These are phyloP conservation scores for Aspergillus unguis DNA, from an alignment of 2,329 filamentous ascomycete species.

Conservation along the genomic window DNA sequence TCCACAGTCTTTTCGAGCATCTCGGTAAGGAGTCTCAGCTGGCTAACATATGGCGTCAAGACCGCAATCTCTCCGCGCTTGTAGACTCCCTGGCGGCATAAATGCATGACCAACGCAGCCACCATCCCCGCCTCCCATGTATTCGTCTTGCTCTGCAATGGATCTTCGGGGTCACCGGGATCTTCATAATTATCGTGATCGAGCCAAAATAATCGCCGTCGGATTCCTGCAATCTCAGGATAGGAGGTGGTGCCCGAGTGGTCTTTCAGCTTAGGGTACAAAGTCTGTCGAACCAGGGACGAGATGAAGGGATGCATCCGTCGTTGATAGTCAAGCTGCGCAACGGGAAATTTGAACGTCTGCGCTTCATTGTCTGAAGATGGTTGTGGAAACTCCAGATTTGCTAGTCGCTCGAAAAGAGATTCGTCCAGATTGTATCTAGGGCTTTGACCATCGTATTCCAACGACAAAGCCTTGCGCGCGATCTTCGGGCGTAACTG, in stretches of 20 bases:
- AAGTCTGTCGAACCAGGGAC: neutral
- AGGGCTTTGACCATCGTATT: neutral
- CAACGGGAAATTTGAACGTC: slow-evolving; percentile 1
- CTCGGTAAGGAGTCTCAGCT: slow-evolving; percentile 15
- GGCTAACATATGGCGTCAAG: slow-evolving; percentile 19
- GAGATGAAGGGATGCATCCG: slow-evolving; percentile 11
- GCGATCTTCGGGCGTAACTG: slow-evolving; percentile 6
- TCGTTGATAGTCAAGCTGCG: slow-evolving; percentile 6
- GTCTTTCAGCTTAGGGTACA: slow-evolving; percentile 10
- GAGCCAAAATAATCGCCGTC: slow-evolving; percentile 21
- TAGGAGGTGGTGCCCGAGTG: neutral
- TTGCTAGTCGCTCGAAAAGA: no score
- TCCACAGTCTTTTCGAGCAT: slow-evolving; percentile 2
- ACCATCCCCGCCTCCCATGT: slow-evolving; percentile 21
- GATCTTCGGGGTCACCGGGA: slow-evolving; percentile 4
- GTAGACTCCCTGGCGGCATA: slow-evolving; percentile 22
- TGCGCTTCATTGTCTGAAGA: no score
- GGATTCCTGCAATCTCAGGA: slow-evolving; percentile 6
- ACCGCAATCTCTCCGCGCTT: slow-evolving; percentile 21
- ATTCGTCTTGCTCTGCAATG: slow-evolving; percentile 17
- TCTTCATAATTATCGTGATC: slow-evolving; percentile 18
- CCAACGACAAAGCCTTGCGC: neutral
- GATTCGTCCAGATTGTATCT: no score
- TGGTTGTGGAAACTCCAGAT: no score
- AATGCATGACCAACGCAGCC: slow-evolving; percentile 19